Conservation (phyloP, 2,329 filamentous ascomycete species). For the Hymenotorrendiella dingleyae region DNA sequence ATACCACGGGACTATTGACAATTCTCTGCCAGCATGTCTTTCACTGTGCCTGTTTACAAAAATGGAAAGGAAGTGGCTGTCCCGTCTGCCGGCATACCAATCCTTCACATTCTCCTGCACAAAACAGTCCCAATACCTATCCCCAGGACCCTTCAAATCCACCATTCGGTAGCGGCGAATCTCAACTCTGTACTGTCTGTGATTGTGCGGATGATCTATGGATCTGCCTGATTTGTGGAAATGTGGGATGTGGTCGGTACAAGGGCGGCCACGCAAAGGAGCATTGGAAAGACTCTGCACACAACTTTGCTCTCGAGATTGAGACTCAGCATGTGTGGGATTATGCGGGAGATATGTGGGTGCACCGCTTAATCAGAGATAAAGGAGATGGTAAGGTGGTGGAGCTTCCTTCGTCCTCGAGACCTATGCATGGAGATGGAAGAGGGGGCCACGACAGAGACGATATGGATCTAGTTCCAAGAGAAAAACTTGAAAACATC, state of each 20-base stretch:
- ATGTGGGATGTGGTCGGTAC: conserved; percentile 89
- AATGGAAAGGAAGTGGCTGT: conserved; percentile 91
- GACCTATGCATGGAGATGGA: conserved; percentile 2
- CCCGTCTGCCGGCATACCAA: conserved; percentile 91
- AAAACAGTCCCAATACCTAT: conserved; percentile 19
- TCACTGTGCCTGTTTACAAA: conserved; percentile 91
- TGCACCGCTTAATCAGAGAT: conserved; percentile 89
- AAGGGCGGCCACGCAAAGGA: conserved; percentile 90
- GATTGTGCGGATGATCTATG: conserved; percentile 78
- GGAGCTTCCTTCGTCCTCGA: conserved; percentile 60
- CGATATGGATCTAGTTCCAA: conserved; percentile 63
- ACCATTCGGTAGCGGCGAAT: conserved; percentile 54
- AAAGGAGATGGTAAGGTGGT: conserved; percentile 90
- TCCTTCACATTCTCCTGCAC: conserved; percentile 31
- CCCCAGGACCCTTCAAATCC: conserved; percentile 43
- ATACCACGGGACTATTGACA: conserved; percentile 89
- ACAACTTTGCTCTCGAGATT: conserved; percentile 89
- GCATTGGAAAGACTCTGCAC: conserved; percentile 83
- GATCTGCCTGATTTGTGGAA: conserved; percentile 92
- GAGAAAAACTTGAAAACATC: conserved; percentile 67
- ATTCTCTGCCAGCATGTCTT: conserved; percentile 98
- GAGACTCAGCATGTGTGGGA: conserved; percentile 97
- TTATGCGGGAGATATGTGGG: conserved; percentile 91
- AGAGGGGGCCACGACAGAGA: conserved; percentile 5
- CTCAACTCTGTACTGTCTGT: conserved; percentile 76